Evolutionary conservation across 345 rosid species (phyloP), one percentile per base, ranked within the genome.

Genomic region (Cardamine chenopodiifolia): DNA sequence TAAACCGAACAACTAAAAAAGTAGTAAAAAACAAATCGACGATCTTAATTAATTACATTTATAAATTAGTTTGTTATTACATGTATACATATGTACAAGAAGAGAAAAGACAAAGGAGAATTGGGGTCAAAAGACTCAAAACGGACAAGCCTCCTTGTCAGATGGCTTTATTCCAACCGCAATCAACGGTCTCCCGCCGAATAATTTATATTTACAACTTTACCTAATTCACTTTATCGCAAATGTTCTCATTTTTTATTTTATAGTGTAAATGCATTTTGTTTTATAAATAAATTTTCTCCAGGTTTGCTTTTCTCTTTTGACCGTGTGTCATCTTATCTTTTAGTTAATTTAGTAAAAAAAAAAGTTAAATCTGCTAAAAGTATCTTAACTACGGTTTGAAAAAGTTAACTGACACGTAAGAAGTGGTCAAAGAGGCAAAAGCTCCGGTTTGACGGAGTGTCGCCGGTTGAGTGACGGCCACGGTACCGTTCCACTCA

Each of bases 171-270:
- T 87, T 86, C 84, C 89, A 91, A 88, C 95, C 97, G 93, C 96
- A 94, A 89, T 94, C 90, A 88, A 90, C 97, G 96, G 96, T 66
- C 86, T 73, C 68, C 85, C 85, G 86, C 86, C 85, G 85, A 70
- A 71, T 70, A 42, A 12, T 54, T 54, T 47, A n/a, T 71, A 12
- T 70, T 45, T 39, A 54, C 48, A 2, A 7, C 25, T 65, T 71
- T 66, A 26, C 50, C 19, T 37, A 50, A 31, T 70, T 25, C 53
- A 58, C 73, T 74, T 60, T 68, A 49, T 60, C 48, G 13, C 54
- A 45, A 72, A 19, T 39, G 6, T 28, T 49, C 34, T 10, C n/a
- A 10, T 40, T 74, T 25, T 17, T 32, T 19, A 13, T 8, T 29
- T 32, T 8, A 7, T 45, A 18, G 8, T 67, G 15, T 37, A 22